Evolutionary conservation across 345 rosid species (phyloP), one percentile per base, ranked within the genome.

Genomic region (Fremontodendron californicum): DNA sequence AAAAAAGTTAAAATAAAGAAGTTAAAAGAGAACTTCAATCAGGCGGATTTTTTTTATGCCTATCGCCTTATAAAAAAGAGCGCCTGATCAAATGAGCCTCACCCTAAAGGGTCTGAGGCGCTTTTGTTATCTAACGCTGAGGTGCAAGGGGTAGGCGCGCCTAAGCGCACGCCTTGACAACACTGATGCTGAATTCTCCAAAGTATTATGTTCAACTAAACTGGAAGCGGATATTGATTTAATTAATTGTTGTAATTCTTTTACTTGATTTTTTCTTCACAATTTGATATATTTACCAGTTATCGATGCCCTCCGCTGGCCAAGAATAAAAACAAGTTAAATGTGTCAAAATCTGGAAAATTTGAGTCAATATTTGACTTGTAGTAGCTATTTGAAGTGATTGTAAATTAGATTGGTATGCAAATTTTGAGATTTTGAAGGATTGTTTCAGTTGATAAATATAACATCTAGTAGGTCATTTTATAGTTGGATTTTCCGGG

Each of bases 201-300:
- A 80, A 80, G 89, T 94, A 75, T 86, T 1, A n/a, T 88, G 72
- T 58, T 79, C 25, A 91, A 93, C 72, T 89, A 90, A 66, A 79
- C 94, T 84, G 87, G 78, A 86, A 80, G 86, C 87, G 85, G 80
- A 58, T 90, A 83, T 77, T 62, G 78, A 29, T n/a, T 37, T 73
- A 58, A 75, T 49, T 75, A 27, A 55, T 19, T 12, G 5, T 35
- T 19, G 46, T 54, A 42, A 51, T 10, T 57, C n/a, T n/a, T n/a
- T n/a, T n/a, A n/a, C 9, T 10, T 58, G 4, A 54, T 3, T 58
- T 58, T 19, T 52, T 9, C 4, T 27, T 9, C 13, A 11, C 16
- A 9, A 23, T 2, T 9, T 57, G 62, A 23, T 52, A 1, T 10
- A 12, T 57, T 57, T 58, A 58, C 63, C 35, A 11, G 35, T 58